Percentiles rank a stretch among this genome's conserved stretches.
Conservation (phyloP, 2,329 filamentous ascomycete species). For the Epicoccum sorghinum region DNA sequence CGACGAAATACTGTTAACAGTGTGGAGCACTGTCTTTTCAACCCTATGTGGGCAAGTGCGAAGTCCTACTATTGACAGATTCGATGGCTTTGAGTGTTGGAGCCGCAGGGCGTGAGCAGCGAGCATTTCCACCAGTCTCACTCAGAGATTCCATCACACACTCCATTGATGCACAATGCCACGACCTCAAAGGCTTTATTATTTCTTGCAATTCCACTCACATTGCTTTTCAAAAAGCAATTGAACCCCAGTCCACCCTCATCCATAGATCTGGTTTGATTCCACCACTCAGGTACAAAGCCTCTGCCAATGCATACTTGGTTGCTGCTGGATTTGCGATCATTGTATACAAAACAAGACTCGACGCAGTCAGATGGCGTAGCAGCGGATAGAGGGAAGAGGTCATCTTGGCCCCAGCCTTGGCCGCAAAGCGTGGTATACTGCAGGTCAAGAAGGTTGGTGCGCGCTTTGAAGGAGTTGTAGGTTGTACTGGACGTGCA, state of each 20-base stretch:
- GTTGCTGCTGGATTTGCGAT: not conserved
- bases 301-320: slow-evolving; percentile 11
- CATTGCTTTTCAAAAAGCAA: slow-evolving; percentile 14
- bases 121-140: no score
- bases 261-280: slow-evolving; percentile 7
- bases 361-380: slow-evolving; percentile 15
- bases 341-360: slow-evolving; percentile 16
- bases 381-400: not conserved
- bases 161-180: slow-evolving; percentile 2
- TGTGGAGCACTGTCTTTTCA: no score
- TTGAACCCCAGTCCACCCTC: slow-evolving; percentile 10
- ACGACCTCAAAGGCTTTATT: slow-evolving; percentile 9
- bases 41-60: no score
- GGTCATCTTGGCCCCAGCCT: not conserved
- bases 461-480: slow-evolving; percentile 3
- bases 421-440: slow-evolving; percentile 7
- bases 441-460: not conserved
- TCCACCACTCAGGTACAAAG: slow-evolving; percentile 15
- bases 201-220: slow-evolving; percentile 7
- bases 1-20: no score
- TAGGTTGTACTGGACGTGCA: not conserved
- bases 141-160: not conserved
- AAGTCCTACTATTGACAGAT: no score
- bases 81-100: no score
- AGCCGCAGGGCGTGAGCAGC: no score